These are phyloP conservation scores for Rosa chinensis DNA, from an alignment of 306 rosid genomes.

Conservation along the genomic window DNA sequence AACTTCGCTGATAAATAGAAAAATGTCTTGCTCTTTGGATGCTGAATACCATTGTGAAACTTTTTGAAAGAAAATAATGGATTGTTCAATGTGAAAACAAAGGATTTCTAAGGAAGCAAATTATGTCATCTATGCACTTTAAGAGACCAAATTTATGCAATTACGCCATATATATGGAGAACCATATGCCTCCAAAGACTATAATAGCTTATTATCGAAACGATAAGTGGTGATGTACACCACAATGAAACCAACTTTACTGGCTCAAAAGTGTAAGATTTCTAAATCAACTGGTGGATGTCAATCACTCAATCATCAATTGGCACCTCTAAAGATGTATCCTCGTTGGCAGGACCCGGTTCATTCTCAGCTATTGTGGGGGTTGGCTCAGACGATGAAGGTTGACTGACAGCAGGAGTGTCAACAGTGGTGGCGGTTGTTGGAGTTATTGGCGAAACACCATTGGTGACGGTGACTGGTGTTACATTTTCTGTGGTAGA, in stretches of 20 bases:
- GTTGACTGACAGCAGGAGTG: conserved; percentile 18
- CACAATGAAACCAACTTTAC: not conserved
- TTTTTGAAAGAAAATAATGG: not conserved
- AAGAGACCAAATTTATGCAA: not conserved
- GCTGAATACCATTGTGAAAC: not conserved
- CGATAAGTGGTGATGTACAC: not conserved
- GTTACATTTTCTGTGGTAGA: conserved; percentile 18
- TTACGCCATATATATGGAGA: not conserved
- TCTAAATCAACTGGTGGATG: not conserved
- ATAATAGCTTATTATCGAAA: not conserved
- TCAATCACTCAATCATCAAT: conserved; percentile 30
- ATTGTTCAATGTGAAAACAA: not conserved
- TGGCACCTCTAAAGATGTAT: conserved; percentile 17
- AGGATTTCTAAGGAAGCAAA: not conserved
- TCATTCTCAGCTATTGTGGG: conserved; percentile 17
- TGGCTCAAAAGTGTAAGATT: conserved; percentile 2
- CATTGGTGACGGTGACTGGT: conserved; percentile 11
- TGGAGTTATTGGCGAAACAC: conserved; percentile 27
- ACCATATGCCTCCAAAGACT: not conserved
- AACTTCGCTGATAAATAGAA: not conserved
- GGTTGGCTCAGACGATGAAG: conserved; percentile 21
- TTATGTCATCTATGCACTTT: not conserved
- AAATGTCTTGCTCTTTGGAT: not conserved
- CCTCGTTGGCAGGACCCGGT: conserved; percentile 4
- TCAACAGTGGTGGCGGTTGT: conserved; percentile 22